Evolutionary conservation across 331 rosid genomes (phyloP).

Genomic region (Spiraea crenata): DNA sequence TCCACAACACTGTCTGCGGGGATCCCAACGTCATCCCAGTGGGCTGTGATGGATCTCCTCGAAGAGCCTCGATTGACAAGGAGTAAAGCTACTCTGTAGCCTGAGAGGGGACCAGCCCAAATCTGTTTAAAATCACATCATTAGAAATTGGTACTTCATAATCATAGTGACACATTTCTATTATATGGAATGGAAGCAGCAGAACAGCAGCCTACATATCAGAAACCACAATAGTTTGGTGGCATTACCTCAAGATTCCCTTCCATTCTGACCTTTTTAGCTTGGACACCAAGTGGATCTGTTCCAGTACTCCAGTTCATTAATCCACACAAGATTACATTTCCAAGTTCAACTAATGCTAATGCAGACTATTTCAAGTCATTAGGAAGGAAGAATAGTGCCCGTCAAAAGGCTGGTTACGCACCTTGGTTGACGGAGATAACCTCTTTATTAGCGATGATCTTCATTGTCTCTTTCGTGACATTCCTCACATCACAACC

Average conservation of each 20-base stretch:
- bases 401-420: neutral
- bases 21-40: slow-evolving; percentile 79
- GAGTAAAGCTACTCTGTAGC: slow-evolving; percentile 59
- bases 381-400: neutral
- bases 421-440: slow-evolving; percentile 86
- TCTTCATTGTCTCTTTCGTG: slow-evolving; percentile 52
- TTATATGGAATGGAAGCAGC: neutral
- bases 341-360: neutral
- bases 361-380: neutral
- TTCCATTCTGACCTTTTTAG: slow-evolving; percentile 77
- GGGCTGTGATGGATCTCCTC: slow-evolving; percentile 38
- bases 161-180: neutral
- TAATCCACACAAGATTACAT: neutral
- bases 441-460: slow-evolving; percentile 65
- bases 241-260: slow-evolving; percentile 74
- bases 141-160: neutral
- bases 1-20: slow-evolving; percentile 40
- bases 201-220: neutral
- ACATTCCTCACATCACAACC: slow-evolving; percentile 81
- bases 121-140: slow-evolving; percentile 40
- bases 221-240: neutral
- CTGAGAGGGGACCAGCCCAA: slow-evolving; percentile 91
- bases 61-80: slow-evolving; percentile 60
- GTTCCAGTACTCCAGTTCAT: neutral
- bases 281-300: slow-evolving; percentile 86